Conservation (phyloP, 345 rosid genomes). For the Reutealis trisperma region DNA sequence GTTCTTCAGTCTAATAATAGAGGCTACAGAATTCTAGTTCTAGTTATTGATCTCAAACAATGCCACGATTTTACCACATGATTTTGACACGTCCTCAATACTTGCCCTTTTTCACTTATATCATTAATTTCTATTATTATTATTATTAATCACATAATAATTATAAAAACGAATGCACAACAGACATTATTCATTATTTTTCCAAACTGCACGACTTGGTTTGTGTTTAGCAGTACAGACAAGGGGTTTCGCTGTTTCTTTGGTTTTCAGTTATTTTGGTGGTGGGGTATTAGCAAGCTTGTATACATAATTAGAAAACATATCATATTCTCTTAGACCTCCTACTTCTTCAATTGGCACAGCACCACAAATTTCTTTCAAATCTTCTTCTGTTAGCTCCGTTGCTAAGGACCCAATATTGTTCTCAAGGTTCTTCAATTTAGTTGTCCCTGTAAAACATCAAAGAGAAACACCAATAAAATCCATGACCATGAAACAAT, state of each 20-base stretch:
- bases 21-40: slow-evolving; percentile 1
- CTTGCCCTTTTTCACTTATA: too few species aligned
- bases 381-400: slow-evolving; percentile 36
- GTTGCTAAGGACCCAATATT: slow-evolving; percentile 43
- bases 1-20: neutral
- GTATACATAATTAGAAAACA: slow-evolving; percentile 21
- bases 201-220: neutral
- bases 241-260: neutral
- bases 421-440: slow-evolving; percentile 42
- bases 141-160: too few species aligned
- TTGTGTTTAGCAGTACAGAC: neutral
- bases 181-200: too few species aligned
- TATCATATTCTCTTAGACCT: slow-evolving; percentile 26
- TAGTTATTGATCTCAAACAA: neutral
- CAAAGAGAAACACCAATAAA: neutral
- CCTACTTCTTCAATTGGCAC: slow-evolving; percentile 44
- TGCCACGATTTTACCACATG: slow-evolving; percentile 27
- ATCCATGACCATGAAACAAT: neutral
- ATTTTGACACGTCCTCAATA: slow-evolving; percentile 9
- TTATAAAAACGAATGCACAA: too few species aligned
- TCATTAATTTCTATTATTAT: too few species aligned
- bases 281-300: slow-evolving; percentile 47
- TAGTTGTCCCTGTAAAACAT: slow-evolving; percentile 45
- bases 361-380: slow-evolving; percentile 40
- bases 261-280: slow-evolving; percentile 12